Conservation (phyloP, 139 green algal species). For the Coelastrella sp. region DNA sequence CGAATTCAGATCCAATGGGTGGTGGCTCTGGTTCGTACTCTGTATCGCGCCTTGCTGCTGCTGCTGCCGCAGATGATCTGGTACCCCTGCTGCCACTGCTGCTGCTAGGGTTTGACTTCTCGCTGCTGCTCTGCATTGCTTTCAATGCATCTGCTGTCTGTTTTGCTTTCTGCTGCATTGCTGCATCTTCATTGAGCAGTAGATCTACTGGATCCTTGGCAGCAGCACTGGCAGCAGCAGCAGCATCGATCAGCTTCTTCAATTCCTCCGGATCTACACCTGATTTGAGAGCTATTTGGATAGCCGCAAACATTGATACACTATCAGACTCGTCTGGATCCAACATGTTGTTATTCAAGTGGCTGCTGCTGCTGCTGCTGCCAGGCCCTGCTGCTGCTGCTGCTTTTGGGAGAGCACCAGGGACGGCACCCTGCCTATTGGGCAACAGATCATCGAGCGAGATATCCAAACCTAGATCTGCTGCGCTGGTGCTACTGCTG, state of each 20-base stretch:
- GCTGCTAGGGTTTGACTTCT: not conserved
- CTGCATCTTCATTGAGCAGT: slow-evolving; percentile 33
- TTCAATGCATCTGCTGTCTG: slow-evolving; percentile 9
- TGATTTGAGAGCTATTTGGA: slow-evolving; percentile 23
- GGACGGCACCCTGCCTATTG: not conserved
- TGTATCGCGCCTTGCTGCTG: not conserved
- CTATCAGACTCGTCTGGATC: not conserved
- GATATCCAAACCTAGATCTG: not conserved
- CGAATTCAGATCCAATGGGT: not conserved
- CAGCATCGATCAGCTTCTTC: slow-evolving; percentile 42
- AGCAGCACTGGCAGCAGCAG: slow-evolving; percentile 36
- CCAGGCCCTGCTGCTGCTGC: not conserved
- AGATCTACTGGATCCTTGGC: slow-evolving; percentile 32
- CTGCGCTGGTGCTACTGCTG: slow-evolving; percentile 12
- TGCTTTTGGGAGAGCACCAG: too few relatives aligned
- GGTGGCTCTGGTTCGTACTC: not conserved
- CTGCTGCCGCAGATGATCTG: slow-evolving; percentile 16
- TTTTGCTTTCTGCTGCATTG: slow-evolving; percentile 6
- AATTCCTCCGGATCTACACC: slow-evolving; percentile 37
- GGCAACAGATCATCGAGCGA: not conserved
- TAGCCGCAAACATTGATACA: slow-evolving; percentile 10
- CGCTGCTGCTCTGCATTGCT: slow-evolving; percentile 15
- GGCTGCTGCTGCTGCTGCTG: not conserved
- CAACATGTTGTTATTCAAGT: not conserved
- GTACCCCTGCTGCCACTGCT: not conserved